Evolutionary conservation across 805 yeast species (phyloP).

Genomic region (Starmerella floris): DNA sequence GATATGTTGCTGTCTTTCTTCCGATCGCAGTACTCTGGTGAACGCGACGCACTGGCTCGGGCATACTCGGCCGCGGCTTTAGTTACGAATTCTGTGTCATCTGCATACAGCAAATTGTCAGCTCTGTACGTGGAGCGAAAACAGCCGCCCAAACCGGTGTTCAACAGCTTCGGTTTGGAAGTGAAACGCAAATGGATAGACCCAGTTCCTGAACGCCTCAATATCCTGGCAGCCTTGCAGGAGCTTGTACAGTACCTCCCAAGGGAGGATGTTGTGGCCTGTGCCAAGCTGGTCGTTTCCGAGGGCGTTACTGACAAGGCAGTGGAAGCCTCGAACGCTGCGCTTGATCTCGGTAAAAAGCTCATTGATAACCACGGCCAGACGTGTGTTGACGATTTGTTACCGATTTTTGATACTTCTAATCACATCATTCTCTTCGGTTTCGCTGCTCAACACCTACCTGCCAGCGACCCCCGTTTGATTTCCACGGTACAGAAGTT

Average conservation of each 20-base stretch:
- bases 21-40: constrained; percentile 31
- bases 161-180: constrained; percentile 70
- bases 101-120: constrained; percentile 36
- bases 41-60: constrained; percentile 59
- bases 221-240: constrained; percentile 57
- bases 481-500: constrained; percentile 51
- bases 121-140: constrained; percentile 46
- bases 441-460: constrained; percentile 74
- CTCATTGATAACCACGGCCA: constrained; percentile 57
- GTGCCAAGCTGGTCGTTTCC: constrained; percentile 34
- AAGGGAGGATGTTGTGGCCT: constrained; percentile 11
- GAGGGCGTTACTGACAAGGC: constrained; percentile 59
- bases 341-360: constrained; percentile 73
- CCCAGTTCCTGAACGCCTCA: constrained; percentile 74
- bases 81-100: constrained; percentile 18
- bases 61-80: constrained; percentile 40
- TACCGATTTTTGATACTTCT: constrained; percentile 60
- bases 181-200: constrained; percentile 54
- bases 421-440: constrained; percentile 69
- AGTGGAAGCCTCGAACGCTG: constrained; percentile 39
- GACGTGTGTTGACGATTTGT: constrained; percentile 51
- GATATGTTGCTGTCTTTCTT: constrained; percentile 37
- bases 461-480: constrained; percentile 51
- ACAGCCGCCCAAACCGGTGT: constrained; percentile 23
- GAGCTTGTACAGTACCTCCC: constrained; percentile 39